Conservation (phyloP, 192 early-diverging fungal genomes). For the Backusella psychrophila region DNA sequence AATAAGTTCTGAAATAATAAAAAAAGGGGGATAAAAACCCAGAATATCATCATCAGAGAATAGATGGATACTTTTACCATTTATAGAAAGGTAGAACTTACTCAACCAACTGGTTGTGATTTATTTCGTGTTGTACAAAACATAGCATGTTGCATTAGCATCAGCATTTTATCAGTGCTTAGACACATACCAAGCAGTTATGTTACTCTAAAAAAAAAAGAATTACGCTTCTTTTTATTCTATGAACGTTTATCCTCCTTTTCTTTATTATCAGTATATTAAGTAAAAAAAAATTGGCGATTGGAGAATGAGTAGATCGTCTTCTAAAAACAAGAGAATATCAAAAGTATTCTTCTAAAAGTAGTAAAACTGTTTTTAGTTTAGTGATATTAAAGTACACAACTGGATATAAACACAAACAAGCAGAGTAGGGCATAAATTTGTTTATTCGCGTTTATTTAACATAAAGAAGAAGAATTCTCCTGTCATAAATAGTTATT, state of each 20-base stretch:
- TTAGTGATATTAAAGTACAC: not conserved
- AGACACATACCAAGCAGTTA: not conserved
- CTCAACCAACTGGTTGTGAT: not conserved
- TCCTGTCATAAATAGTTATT: not conserved
- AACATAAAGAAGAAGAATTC: not conserved
- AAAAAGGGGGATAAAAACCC: not conserved
- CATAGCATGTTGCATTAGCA: not conserved
- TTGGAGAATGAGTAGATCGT: not conserved
- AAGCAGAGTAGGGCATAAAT: not conserved
- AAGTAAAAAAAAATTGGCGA: no score
- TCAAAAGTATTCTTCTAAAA: not conserved
- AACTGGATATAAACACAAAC: not conserved
- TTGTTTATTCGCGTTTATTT: conserved; percentile 4
- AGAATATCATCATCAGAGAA: not conserved
- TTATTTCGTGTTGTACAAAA: not conserved
- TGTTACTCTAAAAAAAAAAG: not conserved
- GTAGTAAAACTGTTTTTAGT: not conserved
- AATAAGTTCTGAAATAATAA: not conserved
- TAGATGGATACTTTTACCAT: not conserved
- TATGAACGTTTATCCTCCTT: not conserved
- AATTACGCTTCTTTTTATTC: not conserved
- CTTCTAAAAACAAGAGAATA: not conserved
- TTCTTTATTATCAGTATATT: not conserved
- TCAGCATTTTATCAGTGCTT: not conserved
- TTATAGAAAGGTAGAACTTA: not conserved